Base-by-base conservation (phyloP, 495 filamentous ascomycete genomes). In the Terfezia boudieri region DNA sequence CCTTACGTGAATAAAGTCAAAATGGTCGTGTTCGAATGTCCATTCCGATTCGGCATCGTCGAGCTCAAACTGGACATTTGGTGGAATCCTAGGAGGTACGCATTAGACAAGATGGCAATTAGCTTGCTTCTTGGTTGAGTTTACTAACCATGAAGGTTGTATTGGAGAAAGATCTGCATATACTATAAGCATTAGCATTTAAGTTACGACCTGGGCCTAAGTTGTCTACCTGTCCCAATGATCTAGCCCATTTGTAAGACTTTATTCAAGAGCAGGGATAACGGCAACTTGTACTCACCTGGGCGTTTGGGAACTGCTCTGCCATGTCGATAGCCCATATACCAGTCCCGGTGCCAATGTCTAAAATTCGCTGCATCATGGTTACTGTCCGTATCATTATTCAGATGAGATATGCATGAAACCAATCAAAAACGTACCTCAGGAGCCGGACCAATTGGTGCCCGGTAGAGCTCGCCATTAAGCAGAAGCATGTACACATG, bases 1-100 rank as follows among this genome's bases (percentile, higher is more conserved):
- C 6, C 77, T 74, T 8, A 70, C 59, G 61, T 80, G 75, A 50
- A 79, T 68, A 54, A 71, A 73, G 64, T 79, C 77, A 57, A 77
- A 78, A 37, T 59, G 58, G 16, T 61, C 54, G 14, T 66, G 58
- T 1, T 62, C 58, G 54, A 68, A 78, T 52, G 67, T 69, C 73
- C 72, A 76, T 8, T 64, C 61, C 1, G 58, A 59, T n/a, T 74
- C 67, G n/a, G 66, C 63, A 56, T 76, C 74, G 56, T 76, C 73
- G 37, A 77, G 67, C 54, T 73, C 69, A 54, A 78, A 79, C 14
- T 67, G 70, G 38, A 71, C 67, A 60, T 77, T 77, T 7, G 74
- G 71, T 6, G 73, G 71, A 36, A 74, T 68, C 67, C 69, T 71
- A 50, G 6, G 26, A 32, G 10, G 20, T 41, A 8, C 16, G 4